These are phyloP conservation scores for Casuarina glauca DNA, from an alignment of 306 rosid genomes.

Conservation along the genomic window DNA sequence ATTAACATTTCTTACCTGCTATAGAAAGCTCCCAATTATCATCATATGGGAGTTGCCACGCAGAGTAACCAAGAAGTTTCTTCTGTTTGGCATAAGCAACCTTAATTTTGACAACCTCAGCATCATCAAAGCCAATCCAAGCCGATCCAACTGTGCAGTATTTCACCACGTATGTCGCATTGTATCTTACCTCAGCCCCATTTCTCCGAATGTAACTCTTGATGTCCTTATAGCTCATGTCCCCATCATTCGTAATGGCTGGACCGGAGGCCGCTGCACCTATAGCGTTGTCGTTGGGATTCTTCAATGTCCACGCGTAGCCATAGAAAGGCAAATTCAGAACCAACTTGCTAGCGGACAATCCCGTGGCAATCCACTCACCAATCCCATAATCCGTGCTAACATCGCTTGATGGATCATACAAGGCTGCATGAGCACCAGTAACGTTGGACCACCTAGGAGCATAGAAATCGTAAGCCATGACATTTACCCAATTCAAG, in stretches of 20 bases:
- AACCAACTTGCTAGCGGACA: conserved; percentile 37
- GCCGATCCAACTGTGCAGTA: conserved; percentile 26
- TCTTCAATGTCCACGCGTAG: conserved; percentile 42
- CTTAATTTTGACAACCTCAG: conserved; percentile 23
- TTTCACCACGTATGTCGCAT: conserved; percentile 36
- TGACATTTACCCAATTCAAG: conserved; percentile 48
- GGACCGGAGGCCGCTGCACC: conserved; percentile 44
- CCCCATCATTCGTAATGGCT: not conserved
- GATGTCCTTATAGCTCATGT: conserved; percentile 26
- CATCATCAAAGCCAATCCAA: conserved; percentile 48
- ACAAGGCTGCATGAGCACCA: conserved; percentile 44
- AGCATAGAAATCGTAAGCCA: conserved; percentile 33
- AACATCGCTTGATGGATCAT: conserved; percentile 33
- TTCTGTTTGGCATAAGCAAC: conserved; percentile 42
- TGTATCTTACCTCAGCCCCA: conserved; percentile 16
- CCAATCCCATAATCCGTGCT: conserved; percentile 48
- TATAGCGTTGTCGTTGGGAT: conserved; percentile 23
- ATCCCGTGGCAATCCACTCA: conserved; percentile 42
- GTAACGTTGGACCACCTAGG: conserved; percentile 32
- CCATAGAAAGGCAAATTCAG: conserved; percentile 57
- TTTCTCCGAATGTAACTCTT: conserved; percentile 2
- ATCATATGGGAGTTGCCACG: conserved; percentile 30
- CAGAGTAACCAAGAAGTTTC: conserved; percentile 34
- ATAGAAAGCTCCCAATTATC: conserved; percentile 33
- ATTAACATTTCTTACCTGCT: conserved; percentile 21